phyloP scores from a whole-genome alignment of 2,329 filamentous ascomycete genomes.

The Colletotrichum liaoningense region DNA sequence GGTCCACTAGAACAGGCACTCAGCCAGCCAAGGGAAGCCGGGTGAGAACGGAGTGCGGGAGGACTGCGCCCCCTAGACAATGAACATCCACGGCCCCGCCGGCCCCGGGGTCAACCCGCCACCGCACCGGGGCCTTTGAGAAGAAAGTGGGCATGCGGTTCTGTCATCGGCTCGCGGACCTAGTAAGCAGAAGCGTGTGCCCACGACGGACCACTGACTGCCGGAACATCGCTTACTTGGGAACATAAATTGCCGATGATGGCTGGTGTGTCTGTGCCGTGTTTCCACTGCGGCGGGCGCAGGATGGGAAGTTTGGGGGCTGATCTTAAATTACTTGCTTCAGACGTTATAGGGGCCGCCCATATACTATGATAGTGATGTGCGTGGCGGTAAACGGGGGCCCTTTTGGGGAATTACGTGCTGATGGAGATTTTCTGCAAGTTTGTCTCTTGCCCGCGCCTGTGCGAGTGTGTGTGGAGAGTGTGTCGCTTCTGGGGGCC shows the following conservation, averaged over 20 bases:
- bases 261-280: neutral
- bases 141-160: neutral
- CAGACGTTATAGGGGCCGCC: neutral
- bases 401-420: neutral
- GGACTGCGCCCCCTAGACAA: conserved; percentile 1
- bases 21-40: neutral
- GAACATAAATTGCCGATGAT: neutral
- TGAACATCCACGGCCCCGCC: neutral
- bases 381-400: neutral
- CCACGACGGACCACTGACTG: neutral
- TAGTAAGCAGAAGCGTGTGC: neutral
- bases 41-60: neutral
- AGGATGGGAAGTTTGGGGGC: neutral
- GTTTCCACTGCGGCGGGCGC: neutral
- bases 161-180: neutral
- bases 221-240: neutral
- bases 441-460: neutral
- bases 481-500: neutral
- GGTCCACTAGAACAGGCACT: neutral
- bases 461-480: no score
- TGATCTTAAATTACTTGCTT: neutral
- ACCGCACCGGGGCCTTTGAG: neutral
- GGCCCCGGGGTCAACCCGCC: neutral
- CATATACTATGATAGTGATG: no score
- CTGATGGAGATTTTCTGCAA: neutral